A percentile compares a stretch with the other conserved stretches of the same genome.
Conservation (phyloP, 2,329 filamentous ascomycete species). For the Fusarium coffeatum region DNA sequence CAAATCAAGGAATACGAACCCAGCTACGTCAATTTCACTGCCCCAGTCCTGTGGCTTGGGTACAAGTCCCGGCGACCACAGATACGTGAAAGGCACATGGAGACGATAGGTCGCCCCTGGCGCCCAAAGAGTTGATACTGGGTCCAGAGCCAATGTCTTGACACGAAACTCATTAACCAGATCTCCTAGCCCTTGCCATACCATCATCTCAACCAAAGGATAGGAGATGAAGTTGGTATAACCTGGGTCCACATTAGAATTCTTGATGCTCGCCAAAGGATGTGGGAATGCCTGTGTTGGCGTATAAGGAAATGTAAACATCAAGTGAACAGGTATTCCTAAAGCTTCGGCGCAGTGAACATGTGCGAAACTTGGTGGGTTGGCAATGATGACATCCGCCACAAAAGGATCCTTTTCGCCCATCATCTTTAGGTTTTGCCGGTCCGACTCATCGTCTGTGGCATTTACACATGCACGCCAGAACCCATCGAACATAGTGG, state of each 20-base stretch:
- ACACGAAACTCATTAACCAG: conserved; percentile 80
- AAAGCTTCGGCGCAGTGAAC: conserved; percentile 83
- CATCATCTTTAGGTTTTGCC: conserved; percentile 73
- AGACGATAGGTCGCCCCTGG: conserved; percentile 78
- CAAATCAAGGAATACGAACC: conserved; percentile 81
- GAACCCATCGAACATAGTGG: conserved; percentile 84
- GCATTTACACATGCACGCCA: conserved; percentile 82
- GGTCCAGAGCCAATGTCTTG: conserved; percentile 76
- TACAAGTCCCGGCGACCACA: conserved; percentile 75
- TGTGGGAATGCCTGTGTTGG: conserved; percentile 82
- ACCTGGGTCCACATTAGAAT: conserved; percentile 75
- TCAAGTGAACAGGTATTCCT: conserved; percentile 81
- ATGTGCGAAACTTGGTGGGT: conserved; percentile 82
- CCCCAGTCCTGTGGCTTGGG: conserved; percentile 77
- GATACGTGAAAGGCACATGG: conserved; percentile 80
- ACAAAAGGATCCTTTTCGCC: conserved; percentile 70
- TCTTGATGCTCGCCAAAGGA: conserved; percentile 80
- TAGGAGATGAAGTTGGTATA: conserved; percentile 87
- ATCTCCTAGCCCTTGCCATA: conserved; percentile 89
- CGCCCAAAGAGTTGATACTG: conserved; percentile 81
- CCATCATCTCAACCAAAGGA: conserved; percentile 84
- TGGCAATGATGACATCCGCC: conserved; percentile 86
- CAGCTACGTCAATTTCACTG: conserved; percentile 76
- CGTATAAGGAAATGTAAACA: conserved; percentile 90
- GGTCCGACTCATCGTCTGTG: conserved; percentile 72